Percentiles rank a stretch among this genome's conserved stretches.
Conservation (phyloP, 352 stramenopile species). For the Phytophthora fragariaefolia region DNA sequence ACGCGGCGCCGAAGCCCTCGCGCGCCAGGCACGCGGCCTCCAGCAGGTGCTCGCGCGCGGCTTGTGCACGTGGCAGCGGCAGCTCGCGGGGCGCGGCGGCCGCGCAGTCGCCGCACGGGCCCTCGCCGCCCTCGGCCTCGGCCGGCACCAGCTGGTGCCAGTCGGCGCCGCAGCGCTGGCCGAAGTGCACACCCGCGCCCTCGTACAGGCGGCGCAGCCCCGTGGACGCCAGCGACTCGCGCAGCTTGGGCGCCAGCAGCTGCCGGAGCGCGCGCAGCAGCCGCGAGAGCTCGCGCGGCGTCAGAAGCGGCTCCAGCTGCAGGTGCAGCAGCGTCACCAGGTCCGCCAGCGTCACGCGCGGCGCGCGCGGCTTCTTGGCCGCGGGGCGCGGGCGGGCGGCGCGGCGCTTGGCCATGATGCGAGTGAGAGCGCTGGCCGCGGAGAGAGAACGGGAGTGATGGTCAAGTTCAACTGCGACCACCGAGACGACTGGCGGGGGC, state of each 20-base stretch:
- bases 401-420: constrained; percentile 18
- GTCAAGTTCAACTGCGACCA: constrained; percentile 35
- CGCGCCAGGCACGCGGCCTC: constrained; percentile 19
- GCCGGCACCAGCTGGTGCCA: constrained; percentile 36
- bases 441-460: constrained; percentile 24
- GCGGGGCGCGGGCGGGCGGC: neutral
- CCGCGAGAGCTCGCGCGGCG: constrained; percentile 26
- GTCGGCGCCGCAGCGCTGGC: constrained; percentile 29
- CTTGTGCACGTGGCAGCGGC: constrained; percentile 18
- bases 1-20: constrained; percentile 18
- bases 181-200: constrained; percentile 22
- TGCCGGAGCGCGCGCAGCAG: constrained; percentile 19
- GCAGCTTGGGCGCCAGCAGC: constrained; percentile 6
- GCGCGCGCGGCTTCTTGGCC: constrained; percentile 16
- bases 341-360: constrained; percentile 13
- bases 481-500: constrained; percentile 7
- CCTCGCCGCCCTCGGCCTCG: constrained; percentile 22
- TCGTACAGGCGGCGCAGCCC: constrained; percentile 26
- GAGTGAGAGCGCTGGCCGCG: too few species aligned
- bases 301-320: constrained; percentile 35
- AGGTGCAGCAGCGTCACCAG: constrained; percentile 33
- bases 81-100: constrained; percentile 23
- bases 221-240: constrained; percentile 20
- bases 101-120: constrained; percentile 18
- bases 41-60: constrained; percentile 27